Evolutionary conservation across 768 basidiomycete genomes (phyloP).

Genomic region (Gymnopilus dilepis): DNA sequence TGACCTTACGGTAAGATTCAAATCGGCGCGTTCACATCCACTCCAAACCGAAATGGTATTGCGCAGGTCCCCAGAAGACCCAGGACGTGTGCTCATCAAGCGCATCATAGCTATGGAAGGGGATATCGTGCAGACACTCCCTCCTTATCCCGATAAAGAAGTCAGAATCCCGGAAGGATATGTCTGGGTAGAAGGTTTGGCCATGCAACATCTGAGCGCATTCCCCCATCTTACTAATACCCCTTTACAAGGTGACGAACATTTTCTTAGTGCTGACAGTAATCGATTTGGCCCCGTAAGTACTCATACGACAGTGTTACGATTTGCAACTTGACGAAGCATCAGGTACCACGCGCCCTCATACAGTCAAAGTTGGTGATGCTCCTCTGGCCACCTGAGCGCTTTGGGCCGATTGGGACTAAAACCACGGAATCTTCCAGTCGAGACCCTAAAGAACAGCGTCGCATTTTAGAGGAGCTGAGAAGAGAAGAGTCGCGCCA

Average conservation of each 20-base stretch:
- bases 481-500: slow-evolving; percentile 43
- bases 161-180: slow-evolving; percentile 65
- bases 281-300: slow-evolving; percentile 73
- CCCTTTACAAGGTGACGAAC: slow-evolving; percentile 59
- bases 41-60: neutral
- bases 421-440: slow-evolving; percentile 3
- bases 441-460: slow-evolving; percentile 20
- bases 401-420: slow-evolving; percentile 41
- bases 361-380: slow-evolving; percentile 55
- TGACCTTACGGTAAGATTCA: slow-evolving; percentile 57
- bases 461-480: slow-evolving; percentile 40
- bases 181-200: slow-evolving; percentile 76
- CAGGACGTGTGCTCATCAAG: slow-evolving; percentile 61
- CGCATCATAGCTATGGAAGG: slow-evolving; percentile 68
- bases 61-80: slow-evolving; percentile 63
- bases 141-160: slow-evolving; percentile 63
- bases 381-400: slow-evolving; percentile 57
- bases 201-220: neutral
- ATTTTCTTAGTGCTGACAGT: slow-evolving; percentile 72
- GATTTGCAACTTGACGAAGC: neutral
- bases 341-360: slow-evolving; percentile 51
- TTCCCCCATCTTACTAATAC: neutral
- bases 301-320: neutral
- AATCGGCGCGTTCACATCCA: neutral
- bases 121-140: slow-evolving; percentile 68